Percentiles rank a stretch among this genome's conserved stretches.
These are phyloP conservation scores for Xylaria multiplex DNA, from an alignment of 2,329 filamentous ascomycete genomes.

Conservation along the genomic window DNA sequence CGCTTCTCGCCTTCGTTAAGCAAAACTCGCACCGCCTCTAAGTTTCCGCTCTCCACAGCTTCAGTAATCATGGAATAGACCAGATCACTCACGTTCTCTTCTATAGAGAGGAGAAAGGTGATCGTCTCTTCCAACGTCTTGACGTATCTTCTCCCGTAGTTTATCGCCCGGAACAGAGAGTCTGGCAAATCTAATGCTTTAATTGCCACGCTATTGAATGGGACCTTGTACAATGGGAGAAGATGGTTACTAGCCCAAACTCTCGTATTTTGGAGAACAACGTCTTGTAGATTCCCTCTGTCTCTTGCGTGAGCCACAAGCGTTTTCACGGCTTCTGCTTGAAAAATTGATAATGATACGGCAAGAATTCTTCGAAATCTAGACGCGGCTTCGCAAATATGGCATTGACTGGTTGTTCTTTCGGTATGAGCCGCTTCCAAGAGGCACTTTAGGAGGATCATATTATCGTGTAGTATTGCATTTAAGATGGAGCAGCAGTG, in stretches of 20 bases:
- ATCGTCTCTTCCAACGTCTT: slow-evolving; percentile 7
- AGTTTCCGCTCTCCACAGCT: slow-evolving; percentile 7
- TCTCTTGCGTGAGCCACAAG: slow-evolving; percentile 1
- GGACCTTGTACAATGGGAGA: slow-evolving; percentile 1
- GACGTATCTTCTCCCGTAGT: background rate
- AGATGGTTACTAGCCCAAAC: slow-evolving; percentile 5
- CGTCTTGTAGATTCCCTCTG: background rate
- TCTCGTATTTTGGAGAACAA: slow-evolving; percentile 3
- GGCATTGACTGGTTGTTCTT: background rate
- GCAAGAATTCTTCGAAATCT: slow-evolving; percentile 10
- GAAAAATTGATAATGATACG: slow-evolving; percentile 12
- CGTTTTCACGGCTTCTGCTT: background rate
- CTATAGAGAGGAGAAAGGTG: background rate
- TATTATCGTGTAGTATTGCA: slow-evolving; percentile 3
- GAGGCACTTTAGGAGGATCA: slow-evolving; percentile 2
- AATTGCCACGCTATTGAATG: slow-evolving; percentile 9
- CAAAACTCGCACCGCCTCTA: slow-evolving; percentile 2
- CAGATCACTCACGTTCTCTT: background rate
- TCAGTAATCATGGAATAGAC: slow-evolving; percentile 12
- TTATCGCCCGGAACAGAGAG: slow-evolving; percentile 6
- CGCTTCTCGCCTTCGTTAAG: slow-evolving; percentile 6
- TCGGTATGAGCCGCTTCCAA: slow-evolving; percentile 2
- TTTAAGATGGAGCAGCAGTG: slow-evolving; percentile 5
- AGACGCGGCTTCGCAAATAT: slow-evolving; percentile 2
- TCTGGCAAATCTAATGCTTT: slow-evolving; percentile 6